Evolutionary conservation across 169 alveolate genomes (phyloP).

Genomic region (Plasmodium fragile): DNA sequence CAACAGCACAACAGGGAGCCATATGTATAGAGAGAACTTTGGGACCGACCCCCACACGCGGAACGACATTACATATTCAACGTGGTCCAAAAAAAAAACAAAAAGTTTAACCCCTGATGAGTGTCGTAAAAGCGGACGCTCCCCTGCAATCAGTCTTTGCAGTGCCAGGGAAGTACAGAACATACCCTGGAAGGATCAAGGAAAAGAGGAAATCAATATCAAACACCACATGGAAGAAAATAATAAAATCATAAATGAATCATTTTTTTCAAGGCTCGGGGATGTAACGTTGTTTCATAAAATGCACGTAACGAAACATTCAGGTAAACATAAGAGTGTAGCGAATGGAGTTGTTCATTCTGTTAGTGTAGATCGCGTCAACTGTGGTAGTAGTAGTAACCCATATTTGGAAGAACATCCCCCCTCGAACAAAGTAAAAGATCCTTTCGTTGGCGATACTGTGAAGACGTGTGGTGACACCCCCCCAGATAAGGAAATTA

Average conservation of each 20-base stretch:
- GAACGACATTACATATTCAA: background rate
- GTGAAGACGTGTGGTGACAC: background rate
- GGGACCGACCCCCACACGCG: background rate
- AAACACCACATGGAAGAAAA: background rate
- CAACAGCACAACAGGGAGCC: background rate
- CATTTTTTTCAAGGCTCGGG: background rate
- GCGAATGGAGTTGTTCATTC: background rate
- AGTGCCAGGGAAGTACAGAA: background rate
- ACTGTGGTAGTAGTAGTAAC: background rate
- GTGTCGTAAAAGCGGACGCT: background rate
- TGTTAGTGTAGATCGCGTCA: background rate
- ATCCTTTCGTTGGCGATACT: background rate
- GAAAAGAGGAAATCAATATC: background rate
- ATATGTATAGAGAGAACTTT: background rate
- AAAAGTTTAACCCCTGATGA: background rate
- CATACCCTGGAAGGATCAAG: background rate
- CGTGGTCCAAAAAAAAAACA: background rate
- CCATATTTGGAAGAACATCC: background rate
- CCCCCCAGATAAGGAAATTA: background rate
- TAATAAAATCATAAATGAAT: background rate
- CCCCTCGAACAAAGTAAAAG: background rate
- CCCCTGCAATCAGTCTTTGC: background rate
- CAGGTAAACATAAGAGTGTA: background rate
- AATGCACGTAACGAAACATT: background rate
- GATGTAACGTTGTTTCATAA: background rate